Conservation (phyloP, 306 rosid species). For the Begonia fuchsioides region DNA sequence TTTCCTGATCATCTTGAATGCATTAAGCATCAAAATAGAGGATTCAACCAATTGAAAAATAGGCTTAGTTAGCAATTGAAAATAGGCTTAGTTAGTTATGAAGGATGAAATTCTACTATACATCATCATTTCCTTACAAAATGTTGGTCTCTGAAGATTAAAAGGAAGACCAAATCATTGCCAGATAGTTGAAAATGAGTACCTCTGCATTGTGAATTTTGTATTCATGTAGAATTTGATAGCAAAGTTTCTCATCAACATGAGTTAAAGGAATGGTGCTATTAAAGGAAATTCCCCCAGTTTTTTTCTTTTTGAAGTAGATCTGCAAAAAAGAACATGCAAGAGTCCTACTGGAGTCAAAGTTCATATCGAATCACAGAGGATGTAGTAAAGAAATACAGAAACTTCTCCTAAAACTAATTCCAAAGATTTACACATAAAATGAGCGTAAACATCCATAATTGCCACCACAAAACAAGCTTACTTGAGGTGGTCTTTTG, state of each 20-base stretch:
- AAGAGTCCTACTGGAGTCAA: conserved; percentile 2
- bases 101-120: no score
- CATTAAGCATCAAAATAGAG: no score
- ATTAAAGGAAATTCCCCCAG: conserved; percentile 94
- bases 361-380: not conserved
- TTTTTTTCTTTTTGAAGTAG: conserved; percentile 93
- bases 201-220: conserved; percentile 99
- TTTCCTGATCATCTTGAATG: no score
- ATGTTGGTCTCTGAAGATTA: no score
- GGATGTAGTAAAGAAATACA: not conserved
- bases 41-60: no score
- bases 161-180: not conserved
- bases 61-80: no score
- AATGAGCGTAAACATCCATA: conserved; percentile 2
- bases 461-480: conserved; percentile 12
- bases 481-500: conserved; percentile 93
- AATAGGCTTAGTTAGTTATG: no score
- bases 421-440: conserved; percentile 3
- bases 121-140: no score
- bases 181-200: conserved; percentile 4
- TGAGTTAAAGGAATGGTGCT: conserved; percentile 86
- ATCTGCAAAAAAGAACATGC: conserved; percentile 42
- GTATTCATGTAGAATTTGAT: conserved; percentile 97
- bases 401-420: not conserved
- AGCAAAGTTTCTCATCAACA: conserved; percentile 95